A percentile compares a stretch with the other conserved stretches of the same genome.
phyloP scores from a whole-genome alignment of 306 rosid genomes.

The Macrotyloma uniflorum region DNA sequence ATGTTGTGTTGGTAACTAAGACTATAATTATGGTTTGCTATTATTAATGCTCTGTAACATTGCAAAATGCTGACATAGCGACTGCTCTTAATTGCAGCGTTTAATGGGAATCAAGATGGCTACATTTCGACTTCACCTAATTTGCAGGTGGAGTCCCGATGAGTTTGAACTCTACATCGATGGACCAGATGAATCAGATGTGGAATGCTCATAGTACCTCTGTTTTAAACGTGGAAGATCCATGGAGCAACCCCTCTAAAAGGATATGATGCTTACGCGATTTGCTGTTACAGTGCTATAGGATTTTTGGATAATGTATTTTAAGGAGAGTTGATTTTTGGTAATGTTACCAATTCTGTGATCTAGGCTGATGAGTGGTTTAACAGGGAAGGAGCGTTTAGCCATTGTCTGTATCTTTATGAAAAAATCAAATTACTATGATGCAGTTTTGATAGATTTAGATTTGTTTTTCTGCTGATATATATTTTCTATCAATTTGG shows the following conservation, averaged over 20 bases:
- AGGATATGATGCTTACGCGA: neutral
- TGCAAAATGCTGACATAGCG: conserved; percentile 3
- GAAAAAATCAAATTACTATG: neutral
- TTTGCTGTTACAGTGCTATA: neutral
- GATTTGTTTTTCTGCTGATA: neutral
- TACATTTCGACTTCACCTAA: conserved; percentile 69
- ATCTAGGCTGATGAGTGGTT: neutral
- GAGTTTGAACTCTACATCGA: conserved; percentile 71
- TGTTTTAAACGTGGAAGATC: neutral
- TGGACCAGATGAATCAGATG: conserved; percentile 78
- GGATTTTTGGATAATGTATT: neutral
- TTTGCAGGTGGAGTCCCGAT: conserved; percentile 81
- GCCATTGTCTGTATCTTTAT: conserved; percentile 26
- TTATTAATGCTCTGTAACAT: neutral
- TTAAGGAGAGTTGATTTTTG: conserved; percentile 12
- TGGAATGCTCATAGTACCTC: conserved; percentile 55
- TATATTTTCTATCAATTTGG: neutral
- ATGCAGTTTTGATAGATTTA: neutral
- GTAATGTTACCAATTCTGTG: conserved; percentile 5
- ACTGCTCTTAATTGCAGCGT: conserved; percentile 58
- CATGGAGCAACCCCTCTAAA: neutral
- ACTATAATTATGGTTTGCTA: neutral
- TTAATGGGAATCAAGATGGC: conserved; percentile 82
- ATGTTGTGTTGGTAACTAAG: neutral
- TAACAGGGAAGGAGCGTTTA: conserved; percentile 5